A percentile compares a stretch with the other conserved stretches of the same genome.
phyloP scores from a whole-genome alignment of 2,329 filamentous ascomycete species.

The Pestalotiopsis sp. region DNA sequence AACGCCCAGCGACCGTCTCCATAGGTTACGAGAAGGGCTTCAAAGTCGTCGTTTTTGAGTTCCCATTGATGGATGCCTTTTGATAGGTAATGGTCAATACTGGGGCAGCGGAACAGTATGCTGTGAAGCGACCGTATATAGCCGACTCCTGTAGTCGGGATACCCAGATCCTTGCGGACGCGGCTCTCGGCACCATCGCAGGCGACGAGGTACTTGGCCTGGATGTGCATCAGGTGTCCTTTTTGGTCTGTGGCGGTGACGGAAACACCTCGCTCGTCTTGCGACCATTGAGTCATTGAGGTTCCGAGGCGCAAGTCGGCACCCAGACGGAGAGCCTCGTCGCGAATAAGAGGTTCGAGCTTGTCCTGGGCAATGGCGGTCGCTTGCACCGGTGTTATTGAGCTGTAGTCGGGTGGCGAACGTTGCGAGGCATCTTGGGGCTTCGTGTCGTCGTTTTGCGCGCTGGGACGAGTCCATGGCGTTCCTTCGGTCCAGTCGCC shows the following conservation, averaged over 20 bases:
- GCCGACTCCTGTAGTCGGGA: slow-evolving; percentile 30
- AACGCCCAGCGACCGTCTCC: slow-evolving; percentile 24
- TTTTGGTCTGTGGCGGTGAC: slow-evolving; percentile 13
- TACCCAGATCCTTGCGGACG: slow-evolving; percentile 28
- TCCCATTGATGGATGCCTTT: slow-evolving; percentile 35
- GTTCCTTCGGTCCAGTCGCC: slow-evolving; percentile 1
- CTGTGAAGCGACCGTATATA: slow-evolving; percentile 35
- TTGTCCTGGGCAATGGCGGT: slow-evolving; percentile 36
- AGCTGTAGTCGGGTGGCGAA: slow-evolving; percentile 2
- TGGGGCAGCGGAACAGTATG: slow-evolving; percentile 35
- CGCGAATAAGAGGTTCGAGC: slow-evolving; percentile 40
- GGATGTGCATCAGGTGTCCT: slow-evolving; percentile 28
- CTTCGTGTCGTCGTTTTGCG: neutral
- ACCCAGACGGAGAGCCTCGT: slow-evolving; percentile 32
- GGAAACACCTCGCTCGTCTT: slow-evolving; percentile 25
- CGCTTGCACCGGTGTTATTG: neutral
- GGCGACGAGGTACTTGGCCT: slow-evolving; percentile 38
- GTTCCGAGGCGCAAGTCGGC: slow-evolving; percentile 37
- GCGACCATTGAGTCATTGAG: slow-evolving; percentile 27
- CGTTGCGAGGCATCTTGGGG: neutral
- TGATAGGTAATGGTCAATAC: slow-evolving; percentile 27
- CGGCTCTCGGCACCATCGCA: slow-evolving; percentile 37
- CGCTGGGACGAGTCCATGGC: neutral
- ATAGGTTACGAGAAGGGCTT: slow-evolving; percentile 28
- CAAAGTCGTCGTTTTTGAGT: slow-evolving; percentile 30